Evolutionary conservation across 169 alveolate species (phyloP).

Genomic region (Cryptosporidium bovis): DNA sequence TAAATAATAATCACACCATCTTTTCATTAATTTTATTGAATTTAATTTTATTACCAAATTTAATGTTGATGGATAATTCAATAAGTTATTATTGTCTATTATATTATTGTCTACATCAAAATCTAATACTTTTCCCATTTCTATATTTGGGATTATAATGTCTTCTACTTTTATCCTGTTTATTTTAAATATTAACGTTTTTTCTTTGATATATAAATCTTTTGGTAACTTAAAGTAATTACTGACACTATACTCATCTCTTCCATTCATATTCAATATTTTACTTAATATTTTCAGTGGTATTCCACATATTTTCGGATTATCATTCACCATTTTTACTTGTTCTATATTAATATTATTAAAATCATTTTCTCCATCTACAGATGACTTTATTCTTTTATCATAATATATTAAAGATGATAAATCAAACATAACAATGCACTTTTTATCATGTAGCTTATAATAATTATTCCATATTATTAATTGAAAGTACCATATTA

Average conservation of each 20-base stretch:
- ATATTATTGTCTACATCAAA: not conserved
- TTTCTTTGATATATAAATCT: constrained; percentile 22
- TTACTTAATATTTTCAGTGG: constrained; percentile 2
- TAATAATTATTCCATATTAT: constrained; percentile 35
- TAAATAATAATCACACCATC: constrained; percentile 27
- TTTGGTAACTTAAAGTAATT: not conserved
- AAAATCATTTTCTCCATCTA: not conserved
- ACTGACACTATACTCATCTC: not conserved
- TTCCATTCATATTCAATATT: constrained; percentile 4
- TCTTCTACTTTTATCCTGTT: constrained; percentile 22
- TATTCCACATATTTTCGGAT: constrained; percentile 40
- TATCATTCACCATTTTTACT: not conserved
- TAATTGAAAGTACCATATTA: constrained; percentile 39
- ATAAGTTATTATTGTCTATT: not conserved
- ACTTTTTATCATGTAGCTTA: not conserved
- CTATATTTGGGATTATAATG: constrained; percentile 22
- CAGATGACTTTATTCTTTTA: not conserved
- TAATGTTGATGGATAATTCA: constrained; percentile 14
- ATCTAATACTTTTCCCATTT: constrained; percentile 15
- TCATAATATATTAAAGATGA: not conserved
- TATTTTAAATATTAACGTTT: not conserved
- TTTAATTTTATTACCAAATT: not conserved
- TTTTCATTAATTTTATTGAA: constrained; percentile 2
- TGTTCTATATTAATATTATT: not conserved
- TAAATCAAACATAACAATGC: constrained; percentile 18